Evolutionary conservation across 148 eudicot genomes (phyloP).

Genomic region (Selenicereus undatus): DNA sequence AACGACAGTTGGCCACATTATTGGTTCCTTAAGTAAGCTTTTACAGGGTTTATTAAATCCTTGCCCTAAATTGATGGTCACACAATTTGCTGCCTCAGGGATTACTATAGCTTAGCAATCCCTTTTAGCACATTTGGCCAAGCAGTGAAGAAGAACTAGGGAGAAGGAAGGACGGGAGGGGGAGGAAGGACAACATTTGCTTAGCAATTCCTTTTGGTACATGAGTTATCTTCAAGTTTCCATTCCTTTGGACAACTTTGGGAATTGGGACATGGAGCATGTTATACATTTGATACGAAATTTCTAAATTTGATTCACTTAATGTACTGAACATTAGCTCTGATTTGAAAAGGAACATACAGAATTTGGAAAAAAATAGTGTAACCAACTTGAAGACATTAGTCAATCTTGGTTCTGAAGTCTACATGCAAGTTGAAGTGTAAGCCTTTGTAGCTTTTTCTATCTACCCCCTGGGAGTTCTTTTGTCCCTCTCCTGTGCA

Average conservation of each 20-base stretch:
- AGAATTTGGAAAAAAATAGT: conserved; percentile 76
- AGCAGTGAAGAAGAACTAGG: background rate
- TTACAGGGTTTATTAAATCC: background rate
- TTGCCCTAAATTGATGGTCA: background rate
- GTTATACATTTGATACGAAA: background rate
- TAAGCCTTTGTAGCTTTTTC: conserved; percentile 2
- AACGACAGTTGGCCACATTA: background rate
- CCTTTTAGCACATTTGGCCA: background rate
- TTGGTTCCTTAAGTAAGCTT: background rate
- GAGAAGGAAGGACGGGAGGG: background rate
- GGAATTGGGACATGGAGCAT: background rate
- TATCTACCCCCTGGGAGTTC: background rate
- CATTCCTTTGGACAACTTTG: background rate
- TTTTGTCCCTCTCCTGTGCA: background rate
- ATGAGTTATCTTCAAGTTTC: background rate
- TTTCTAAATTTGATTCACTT: conserved; percentile 28
- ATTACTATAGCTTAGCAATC: background rate
- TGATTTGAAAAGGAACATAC: conserved; percentile 71
- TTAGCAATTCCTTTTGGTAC: background rate
- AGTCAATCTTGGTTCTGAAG: conserved; percentile 95
- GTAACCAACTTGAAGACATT: conserved; percentile 65
- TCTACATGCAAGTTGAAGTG: conserved; percentile 90
- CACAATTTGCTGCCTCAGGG: background rate
- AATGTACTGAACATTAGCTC: conserved; percentile 47
- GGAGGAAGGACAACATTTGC: background rate